Base-by-base conservation (phyloP, 164 flowering plant genomes). In the Paratinospora sagittata region DNA sequence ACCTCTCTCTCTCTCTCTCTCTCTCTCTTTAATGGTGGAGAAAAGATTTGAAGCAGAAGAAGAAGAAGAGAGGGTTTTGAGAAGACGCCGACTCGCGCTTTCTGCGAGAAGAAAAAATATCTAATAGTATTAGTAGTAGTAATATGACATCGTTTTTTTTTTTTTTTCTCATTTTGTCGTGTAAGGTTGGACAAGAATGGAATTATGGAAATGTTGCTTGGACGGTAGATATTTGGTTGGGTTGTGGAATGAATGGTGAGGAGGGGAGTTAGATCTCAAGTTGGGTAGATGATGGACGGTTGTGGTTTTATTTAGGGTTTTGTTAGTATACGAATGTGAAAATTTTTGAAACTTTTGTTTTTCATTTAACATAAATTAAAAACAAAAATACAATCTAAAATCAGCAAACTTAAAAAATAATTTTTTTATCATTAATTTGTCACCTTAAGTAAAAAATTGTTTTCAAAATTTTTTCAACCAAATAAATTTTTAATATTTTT, bases 41-140 rank as follows among this genome's bases (percentile, higher is more conserved):
- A 65, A 47, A 39, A 39, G 66, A 39, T n/a, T n/a, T n/a, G n/a
- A n/a, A n/a, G 24, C 4, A 70, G 47, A 63, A 30, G 19, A 27
- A 70, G 30, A 21, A 10, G 21, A 47, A 27, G 62, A 34, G 55
- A 69, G 65, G 43, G 43, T 10, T 65, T 65, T 34, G 67, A 27
- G 67, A 49, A 19, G 6, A 6, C 19, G 58, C 58, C 58, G 58
- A 52, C 58, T 52, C 3, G 14, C n/a, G 55, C 55, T 47, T 1
- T 47, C n/a, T 12, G 3, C 52, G n/a, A 1, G n/a, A n/a, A 43
- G 49, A 52, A 8, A 52, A 43, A 52, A 52, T 52, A 52, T 52
- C 58, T 52, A 13, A n/a, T 52, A 19, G 16, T 13, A 14, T 49
- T 49, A n/a, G n/a, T n/a, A n/a, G n/a, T n/a, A n/a, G n/a, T n/a